A percentile compares a stretch with the other conserved stretches of the same genome.
These are phyloP conservation scores for Otatea glauca DNA, from an alignment of 176 grass and related monocot genomes.

Conservation along the genomic window DNA sequence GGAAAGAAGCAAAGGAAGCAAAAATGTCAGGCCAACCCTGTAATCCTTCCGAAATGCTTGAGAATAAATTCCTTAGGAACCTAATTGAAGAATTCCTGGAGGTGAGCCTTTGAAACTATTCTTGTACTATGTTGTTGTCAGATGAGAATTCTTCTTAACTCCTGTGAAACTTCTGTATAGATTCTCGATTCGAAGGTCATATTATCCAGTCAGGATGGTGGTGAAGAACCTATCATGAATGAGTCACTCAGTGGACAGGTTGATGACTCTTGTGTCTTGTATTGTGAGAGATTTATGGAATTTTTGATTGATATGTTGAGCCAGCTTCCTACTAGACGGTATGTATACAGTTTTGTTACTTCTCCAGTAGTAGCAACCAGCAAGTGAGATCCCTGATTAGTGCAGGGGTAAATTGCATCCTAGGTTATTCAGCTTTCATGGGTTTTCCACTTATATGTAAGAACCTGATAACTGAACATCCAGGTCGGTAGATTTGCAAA, in stretches of 20 bases:
- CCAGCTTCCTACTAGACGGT: conserved; percentile 96
- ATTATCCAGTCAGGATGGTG: conserved; percentile 50
- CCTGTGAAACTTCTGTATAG: conserved; percentile 41
- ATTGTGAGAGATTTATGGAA: conserved; percentile 99
- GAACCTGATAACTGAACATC: conserved; percentile 27
- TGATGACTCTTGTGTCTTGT: conserved; percentile 88
- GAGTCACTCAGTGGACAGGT: conserved; percentile 60
- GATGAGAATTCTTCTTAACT: conserved; percentile 38
- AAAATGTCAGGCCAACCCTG: conserved; percentile 62
- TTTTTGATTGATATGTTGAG: conserved; percentile 99
- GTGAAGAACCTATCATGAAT: conserved; percentile 50
- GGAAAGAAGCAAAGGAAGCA: conserved; percentile 85
- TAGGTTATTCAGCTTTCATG: neutral
- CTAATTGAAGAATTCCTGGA: conserved; percentile 95
- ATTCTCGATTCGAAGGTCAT: conserved; percentile 90
- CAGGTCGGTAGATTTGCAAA: neutral
- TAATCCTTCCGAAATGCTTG: conserved; percentile 64
- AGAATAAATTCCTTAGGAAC: conserved; percentile 80
- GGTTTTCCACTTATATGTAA: neutral
- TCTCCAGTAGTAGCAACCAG: conserved; percentile 6
- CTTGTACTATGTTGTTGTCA: conserved; percentile 16
- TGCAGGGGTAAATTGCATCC: conserved; percentile 18
- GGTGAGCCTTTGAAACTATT: conserved; percentile 53
- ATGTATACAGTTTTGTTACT: conserved; percentile 33
- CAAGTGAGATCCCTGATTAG: conserved; percentile 6